Evolutionary conservation across 1,284 basidiomycete species (phyloP).

Genomic region (Austroboletus niveus): DNA sequence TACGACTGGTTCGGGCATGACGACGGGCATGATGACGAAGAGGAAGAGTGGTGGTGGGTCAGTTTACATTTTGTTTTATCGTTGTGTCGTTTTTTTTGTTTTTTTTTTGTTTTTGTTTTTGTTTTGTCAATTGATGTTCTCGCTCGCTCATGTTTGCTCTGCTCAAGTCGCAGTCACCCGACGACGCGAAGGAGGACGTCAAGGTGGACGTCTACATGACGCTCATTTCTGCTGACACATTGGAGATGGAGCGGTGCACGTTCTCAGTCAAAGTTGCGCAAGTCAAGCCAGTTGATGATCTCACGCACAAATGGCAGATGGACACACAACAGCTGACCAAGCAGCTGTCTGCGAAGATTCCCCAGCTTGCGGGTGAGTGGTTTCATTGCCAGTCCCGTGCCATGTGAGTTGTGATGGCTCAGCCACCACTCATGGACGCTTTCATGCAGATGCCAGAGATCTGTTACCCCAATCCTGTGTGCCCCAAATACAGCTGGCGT

Average conservation of each 20-base stretch:
- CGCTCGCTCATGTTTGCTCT: no score
- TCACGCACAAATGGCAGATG: background rate
- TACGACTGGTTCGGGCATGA: no score
- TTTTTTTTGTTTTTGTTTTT: no score
- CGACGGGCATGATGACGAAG: no score
- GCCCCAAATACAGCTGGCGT: background rate
- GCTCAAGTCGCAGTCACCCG: background rate
- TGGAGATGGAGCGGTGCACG: background rate
- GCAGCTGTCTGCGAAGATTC: background rate
- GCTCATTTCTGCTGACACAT: background rate
- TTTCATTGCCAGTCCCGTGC: no score
- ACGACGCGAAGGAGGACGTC: background rate
- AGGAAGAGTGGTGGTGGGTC: no score
- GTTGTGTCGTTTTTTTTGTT: no score
- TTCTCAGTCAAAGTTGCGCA: background rate
- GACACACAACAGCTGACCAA: background rate
- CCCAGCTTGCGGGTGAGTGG: slow-evolving; percentile 2
- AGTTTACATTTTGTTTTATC: no score
- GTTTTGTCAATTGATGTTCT: no score
- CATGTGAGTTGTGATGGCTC: background rate
- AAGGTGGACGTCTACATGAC: slow-evolving; percentile 4
- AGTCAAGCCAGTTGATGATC: background rate
- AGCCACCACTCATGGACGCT: no score
- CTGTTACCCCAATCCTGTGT: slow-evolving; percentile 1
- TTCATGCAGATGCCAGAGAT: background rate